Conservation (phyloP, 805 yeast genomes). For the Starmerella stigmatis region DNA sequence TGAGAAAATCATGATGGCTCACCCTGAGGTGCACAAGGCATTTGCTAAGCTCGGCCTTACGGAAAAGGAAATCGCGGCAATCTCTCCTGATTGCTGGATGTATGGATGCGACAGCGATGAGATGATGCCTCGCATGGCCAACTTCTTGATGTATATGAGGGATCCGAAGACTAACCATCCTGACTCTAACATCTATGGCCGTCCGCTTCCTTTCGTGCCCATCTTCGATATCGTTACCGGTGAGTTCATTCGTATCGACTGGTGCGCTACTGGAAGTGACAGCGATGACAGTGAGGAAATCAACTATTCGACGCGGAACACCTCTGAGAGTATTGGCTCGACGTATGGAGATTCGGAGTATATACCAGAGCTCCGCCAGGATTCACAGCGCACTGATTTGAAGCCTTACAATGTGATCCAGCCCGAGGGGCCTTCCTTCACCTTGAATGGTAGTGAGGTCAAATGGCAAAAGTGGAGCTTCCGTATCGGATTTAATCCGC, state of each 20-base stretch:
- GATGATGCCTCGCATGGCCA: conserved; percentile 36
- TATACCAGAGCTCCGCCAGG: conserved; percentile 55
- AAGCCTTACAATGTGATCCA: conserved; percentile 71
- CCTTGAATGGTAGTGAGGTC: conserved; percentile 48
- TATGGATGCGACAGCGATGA: conserved; percentile 62
- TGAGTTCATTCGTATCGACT: conserved; percentile 62
- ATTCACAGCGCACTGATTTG: conserved; percentile 48
- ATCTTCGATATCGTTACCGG: conserved; percentile 53
- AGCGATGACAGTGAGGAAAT: conserved; percentile 47
- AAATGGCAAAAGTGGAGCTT: conserved; percentile 81
- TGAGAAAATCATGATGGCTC: conserved; percentile 36
- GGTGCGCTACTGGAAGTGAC: conserved; percentile 60
- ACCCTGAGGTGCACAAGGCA: conserved; percentile 82
- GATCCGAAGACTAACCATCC: conserved; percentile 41
- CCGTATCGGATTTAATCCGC: conserved; percentile 54
- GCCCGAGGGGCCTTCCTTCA: conserved; percentile 72
- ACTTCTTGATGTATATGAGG: conserved; percentile 68
- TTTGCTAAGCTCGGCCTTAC: conserved; percentile 66
- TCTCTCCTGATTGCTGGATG: conserved; percentile 46
- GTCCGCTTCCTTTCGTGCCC: conserved; percentile 64
- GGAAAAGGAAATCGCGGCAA: conserved; percentile 16
- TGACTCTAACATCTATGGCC: conserved; percentile 48
- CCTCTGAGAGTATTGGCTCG: conserved; percentile 42
- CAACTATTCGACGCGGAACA: conserved; percentile 50
- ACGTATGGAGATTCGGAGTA: conserved; percentile 51